Evolutionary conservation across 2,329 filamentous ascomycete genomes (phyloP).

Genomic region (Dothiorella sarmentorum): DNA sequence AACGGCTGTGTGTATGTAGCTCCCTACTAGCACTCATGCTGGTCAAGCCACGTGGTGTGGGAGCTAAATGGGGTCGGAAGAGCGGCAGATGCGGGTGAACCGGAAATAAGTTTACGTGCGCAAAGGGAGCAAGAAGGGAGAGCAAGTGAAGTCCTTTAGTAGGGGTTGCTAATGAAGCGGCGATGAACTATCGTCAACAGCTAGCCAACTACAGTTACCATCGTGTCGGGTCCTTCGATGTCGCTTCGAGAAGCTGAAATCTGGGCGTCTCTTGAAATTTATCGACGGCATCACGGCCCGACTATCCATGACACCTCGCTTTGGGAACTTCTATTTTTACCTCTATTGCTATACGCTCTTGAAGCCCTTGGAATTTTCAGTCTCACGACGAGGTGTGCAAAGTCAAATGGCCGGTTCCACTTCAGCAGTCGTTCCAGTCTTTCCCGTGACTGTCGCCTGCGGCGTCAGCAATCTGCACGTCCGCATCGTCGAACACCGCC

Average conservation of each 20-base stretch:
- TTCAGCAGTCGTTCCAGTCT: too few species aligned
- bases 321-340: neutral
- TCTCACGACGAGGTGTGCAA: too few species aligned
- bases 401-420: too few species aligned
- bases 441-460: too few species aligned
- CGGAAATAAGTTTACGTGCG: neutral
- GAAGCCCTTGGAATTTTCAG: neutral
- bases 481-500: too few species aligned
- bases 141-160: neutral
- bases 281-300: constrained; percentile 5
- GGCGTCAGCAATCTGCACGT: too few species aligned
- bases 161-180: neutral
- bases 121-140: neutral
- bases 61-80: neutral
- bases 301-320: neutral
- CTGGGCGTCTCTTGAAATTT: constrained; percentile 1
- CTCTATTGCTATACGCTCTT: neutral
- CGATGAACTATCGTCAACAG: neutral
- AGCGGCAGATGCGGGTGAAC: neutral
- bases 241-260: constrained; percentile 9
- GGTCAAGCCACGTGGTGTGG: neutral
- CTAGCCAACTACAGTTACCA: neutral
- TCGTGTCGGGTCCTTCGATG: constrained; percentile 10
- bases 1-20: neutral
- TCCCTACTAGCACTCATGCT: neutral